Percentiles rank a stretch among this genome's conserved stretches.
phyloP scores from a whole-genome alignment of 2,329 filamentous ascomycete species.

The Hypomyces perniciosus region DNA sequence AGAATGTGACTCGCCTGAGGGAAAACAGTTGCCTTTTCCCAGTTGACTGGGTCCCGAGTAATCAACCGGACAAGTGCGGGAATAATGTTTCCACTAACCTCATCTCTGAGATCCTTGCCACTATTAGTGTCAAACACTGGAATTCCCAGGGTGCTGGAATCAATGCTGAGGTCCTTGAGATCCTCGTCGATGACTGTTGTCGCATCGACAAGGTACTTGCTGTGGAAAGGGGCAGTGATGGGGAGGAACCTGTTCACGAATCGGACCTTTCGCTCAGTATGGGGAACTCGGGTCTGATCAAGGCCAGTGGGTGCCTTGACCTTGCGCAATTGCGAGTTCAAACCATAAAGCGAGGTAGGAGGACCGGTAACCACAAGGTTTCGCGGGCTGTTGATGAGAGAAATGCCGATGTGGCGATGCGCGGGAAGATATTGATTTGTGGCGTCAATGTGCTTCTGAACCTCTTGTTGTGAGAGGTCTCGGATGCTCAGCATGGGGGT shows the following conservation, averaged over 20 bases:
- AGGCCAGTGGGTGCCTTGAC: conserved; percentile 96
- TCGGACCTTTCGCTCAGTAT: conserved; percentile 91
- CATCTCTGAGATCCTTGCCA: conserved; percentile 72
- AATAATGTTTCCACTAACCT: conserved; percentile 71
- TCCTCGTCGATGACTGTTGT: conserved; percentile 81
- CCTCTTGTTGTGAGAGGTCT: conserved; percentile 78
- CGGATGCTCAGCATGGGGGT: conserved; percentile 98
- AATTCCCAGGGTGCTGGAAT: conserved; percentile 67
- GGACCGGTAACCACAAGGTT: conserved; percentile 97
- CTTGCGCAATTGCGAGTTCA: conserved; percentile 91
- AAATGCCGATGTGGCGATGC: conserved; percentile 91
- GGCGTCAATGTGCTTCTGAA: conserved; percentile 93
- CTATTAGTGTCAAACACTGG: conserved; percentile 87
- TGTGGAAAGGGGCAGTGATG: conserved; percentile 98
- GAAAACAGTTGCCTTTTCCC: conserved; percentile 93
- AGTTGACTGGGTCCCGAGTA: conserved; percentile 87
- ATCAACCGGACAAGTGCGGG: conserved; percentile 86
- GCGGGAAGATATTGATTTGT: conserved; percentile 94
- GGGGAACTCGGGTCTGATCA: conserved; percentile 89
- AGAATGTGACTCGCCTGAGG: conserved; percentile 86
- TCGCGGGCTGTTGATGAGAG: conserved; percentile 90
- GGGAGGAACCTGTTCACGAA: conserved; percentile 96
- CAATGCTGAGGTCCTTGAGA: conserved; percentile 73
- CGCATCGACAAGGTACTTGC: conserved; percentile 81
- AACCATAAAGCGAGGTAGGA: conserved; percentile 90